These are phyloP conservation scores for Danielia oregonensis DNA, from an alignment of 805 yeast genomes.

Conservation along the genomic window DNA sequence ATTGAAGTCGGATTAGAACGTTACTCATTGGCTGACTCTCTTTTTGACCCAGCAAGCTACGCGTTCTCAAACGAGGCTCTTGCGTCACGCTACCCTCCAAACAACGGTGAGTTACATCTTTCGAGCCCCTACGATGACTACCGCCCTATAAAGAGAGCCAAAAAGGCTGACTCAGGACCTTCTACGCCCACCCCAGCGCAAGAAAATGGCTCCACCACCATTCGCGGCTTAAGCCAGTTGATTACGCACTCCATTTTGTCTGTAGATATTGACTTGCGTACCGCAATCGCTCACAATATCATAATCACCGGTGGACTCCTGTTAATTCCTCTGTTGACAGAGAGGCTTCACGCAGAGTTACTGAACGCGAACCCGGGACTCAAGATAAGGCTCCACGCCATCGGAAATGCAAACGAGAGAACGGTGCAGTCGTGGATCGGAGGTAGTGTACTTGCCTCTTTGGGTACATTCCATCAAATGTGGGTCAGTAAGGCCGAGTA, in stretches of 20 bases:
- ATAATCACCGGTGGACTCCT: constrained; percentile 85
- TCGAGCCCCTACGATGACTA: constrained; percentile 56
- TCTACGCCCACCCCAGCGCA: constrained; percentile 22
- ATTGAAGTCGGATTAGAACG: constrained; percentile 60
- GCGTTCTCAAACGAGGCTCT: constrained; percentile 24
- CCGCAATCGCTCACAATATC: constrained; percentile 84
- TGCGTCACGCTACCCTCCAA: constrained; percentile 27
- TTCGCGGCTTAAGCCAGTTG: constrained; percentile 57
- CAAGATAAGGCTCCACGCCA: constrained; percentile 77
- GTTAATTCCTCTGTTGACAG: constrained; percentile 75
- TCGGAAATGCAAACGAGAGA: constrained; percentile 76
- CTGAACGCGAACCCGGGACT: constrained; percentile 73
- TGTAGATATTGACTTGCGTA: constrained; percentile 77
- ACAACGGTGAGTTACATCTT: constrained; percentile 52
- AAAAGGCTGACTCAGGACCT: constrained; percentile 39
- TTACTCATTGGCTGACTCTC: constrained; percentile 62
- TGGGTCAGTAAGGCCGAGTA: constrained; percentile 90
- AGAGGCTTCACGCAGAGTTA: constrained; percentile 69
- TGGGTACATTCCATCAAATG: constrained; percentile 92
- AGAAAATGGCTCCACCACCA: constrained; percentile 10
- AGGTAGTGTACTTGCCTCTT: constrained; percentile 79
- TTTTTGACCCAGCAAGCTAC: constrained; percentile 59
- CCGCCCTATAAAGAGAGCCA: constrained; percentile 65
- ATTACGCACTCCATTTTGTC: constrained; percentile 51
- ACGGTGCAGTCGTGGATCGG: constrained; percentile 87